A percentile compares a stretch with the other conserved stretches of the same genome.
These are phyloP conservation scores for Neltuma alba DNA, from an alignment of 306 rosid species.

Conservation along the genomic window DNA sequence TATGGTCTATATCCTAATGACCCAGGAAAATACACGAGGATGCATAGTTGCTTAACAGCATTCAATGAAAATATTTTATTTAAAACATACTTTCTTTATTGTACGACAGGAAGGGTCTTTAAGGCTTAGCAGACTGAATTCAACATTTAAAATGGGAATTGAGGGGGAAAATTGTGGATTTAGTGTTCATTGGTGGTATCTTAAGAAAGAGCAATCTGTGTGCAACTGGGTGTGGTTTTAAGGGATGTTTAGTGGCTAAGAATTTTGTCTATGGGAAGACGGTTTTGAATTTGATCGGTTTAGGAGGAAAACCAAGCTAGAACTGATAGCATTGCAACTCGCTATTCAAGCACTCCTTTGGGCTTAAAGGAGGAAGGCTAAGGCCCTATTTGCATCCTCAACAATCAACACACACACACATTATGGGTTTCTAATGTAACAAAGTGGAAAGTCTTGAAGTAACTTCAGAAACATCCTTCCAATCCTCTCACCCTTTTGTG, in stretches of 20 bases:
- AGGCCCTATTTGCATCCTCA: no score
- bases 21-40: slow-evolving; percentile 10
- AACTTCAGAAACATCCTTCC: background rate
- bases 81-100: background rate
- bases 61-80: background rate
- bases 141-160: background rate
- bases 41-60: background rate
- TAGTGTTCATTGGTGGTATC: background rate
- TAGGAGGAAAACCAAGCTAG: background rate
- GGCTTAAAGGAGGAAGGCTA: no score
- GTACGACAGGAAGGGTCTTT: background rate
- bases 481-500: background rate
- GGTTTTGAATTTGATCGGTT: no score
- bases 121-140: background rate
- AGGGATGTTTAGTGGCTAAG: background rate
- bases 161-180: background rate
- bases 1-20: slow-evolving; percentile 23
- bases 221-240: background rate
- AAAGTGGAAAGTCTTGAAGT: background rate
- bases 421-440: no score
- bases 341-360: no score
- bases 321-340: background rate
- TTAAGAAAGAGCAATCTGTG: background rate
- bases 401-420: no score
- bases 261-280: no score